These are phyloP conservation scores for Paramecium tetraurelia DNA, from an alignment of 73 alveolate genomes.

Conservation along the genomic window DNA sequence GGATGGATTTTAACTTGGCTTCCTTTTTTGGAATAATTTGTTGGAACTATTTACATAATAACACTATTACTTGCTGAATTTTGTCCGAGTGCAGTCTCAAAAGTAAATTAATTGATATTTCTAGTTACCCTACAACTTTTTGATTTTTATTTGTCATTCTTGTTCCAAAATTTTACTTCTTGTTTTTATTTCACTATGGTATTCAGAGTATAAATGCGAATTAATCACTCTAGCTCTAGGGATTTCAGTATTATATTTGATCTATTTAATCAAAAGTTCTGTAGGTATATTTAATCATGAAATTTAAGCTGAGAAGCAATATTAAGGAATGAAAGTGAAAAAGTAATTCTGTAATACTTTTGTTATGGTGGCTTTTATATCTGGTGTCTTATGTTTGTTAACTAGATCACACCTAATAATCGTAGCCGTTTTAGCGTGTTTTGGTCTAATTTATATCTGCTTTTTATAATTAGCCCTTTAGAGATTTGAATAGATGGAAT, in stretches of 20 bases:
- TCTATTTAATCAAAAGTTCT: not conserved
- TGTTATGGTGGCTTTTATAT: not conserved
- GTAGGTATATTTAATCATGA: not conserved
- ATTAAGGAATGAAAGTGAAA: not conserved
- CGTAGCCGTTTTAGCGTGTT: not conserved
- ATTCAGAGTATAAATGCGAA: not conserved
- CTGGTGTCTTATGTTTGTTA: not conserved
- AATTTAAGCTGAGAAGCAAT: not conserved
- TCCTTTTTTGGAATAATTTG: conserved; percentile 8
- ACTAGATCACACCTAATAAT: not conserved
- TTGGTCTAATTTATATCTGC: not conserved
- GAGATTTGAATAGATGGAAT: not conserved
- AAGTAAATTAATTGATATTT: not conserved
- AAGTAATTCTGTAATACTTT: not conserved
- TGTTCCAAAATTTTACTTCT: conserved; percentile 7
- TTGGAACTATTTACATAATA: not conserved
- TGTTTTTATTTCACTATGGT: conserved; percentile 10
- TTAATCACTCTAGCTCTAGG: not conserved
- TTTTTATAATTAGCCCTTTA: not conserved
- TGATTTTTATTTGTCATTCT: not conserved
- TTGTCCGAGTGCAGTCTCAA: not conserved
- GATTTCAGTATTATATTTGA: not conserved
- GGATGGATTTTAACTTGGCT: conserved; percentile 29
- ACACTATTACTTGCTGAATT: not conserved
- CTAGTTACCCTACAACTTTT: not conserved